Evolutionary conservation across 805 yeast species (phyloP), one percentile per base, ranked within the genome.

Genomic region (Candida sphagnicola): DNA sequence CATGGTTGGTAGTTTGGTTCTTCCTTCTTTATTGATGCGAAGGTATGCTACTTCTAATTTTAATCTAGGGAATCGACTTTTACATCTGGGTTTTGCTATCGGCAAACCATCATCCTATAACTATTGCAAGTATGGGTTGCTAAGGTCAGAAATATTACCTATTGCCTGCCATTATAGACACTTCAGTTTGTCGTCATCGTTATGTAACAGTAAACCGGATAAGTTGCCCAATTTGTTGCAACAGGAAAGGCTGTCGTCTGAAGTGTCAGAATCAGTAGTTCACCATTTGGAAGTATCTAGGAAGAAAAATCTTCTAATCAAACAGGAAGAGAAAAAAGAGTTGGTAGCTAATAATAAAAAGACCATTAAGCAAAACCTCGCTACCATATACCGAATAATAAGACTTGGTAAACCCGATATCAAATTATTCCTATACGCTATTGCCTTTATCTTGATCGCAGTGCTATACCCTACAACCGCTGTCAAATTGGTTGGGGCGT

Each of bases 391-490:
- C n/a, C 54, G 73, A 17, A 68, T 68, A 31, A 47, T 68, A 21
- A 51, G 44, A 34, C 51, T 68, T 8, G 74, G 74, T 5, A 54
- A 55, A 31, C 70, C 72, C 2, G 74, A 68, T 42, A 41, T 59
- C 39, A 58, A 48, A 38, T 50, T 67, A 8, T 68, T 68, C 38
- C 36, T 68, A 3, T 54, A 58, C 21, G 73, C 74, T 2, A 44
- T 68, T 21, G 69, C 59, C 8, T 67, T 68, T 42, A 68, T 68
- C 18, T 51, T 67, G 18, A 62, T 64, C 52, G 73, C 74, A 3
- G 73, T 68, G 24, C 46, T 68, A 29, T 68, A 67, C 41, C 74
- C 74, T 2, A 68, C 72, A 2, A 59, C 69, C 1, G 57, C 69
- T 11, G 73, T 68, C 18, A 61, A 66, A 42, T 54, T 68, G 40